Conservation (phyloP, 805 yeast species). For the Pichia exigua region DNA sequence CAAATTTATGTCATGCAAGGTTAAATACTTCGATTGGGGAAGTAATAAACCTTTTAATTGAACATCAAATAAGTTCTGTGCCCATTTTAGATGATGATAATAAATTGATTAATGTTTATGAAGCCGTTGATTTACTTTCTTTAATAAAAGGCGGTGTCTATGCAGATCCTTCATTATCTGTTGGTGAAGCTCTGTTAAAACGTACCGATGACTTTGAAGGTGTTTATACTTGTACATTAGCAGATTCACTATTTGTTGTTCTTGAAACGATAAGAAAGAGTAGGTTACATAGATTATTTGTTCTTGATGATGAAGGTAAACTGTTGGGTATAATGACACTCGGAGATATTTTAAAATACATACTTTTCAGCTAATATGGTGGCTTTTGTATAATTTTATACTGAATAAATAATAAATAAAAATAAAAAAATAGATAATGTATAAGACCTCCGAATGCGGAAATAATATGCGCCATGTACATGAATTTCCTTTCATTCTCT, state of each 20-base stretch:
- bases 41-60: conserved; percentile 74
- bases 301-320: conserved; percentile 77
- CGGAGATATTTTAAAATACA: conserved; percentile 82
- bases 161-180: conserved; percentile 80
- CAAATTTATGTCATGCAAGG: conserved; percentile 64
- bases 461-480: not conserved
- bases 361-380: conserved; percentile 37
- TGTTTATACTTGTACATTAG: conserved; percentile 87
- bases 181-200: conserved; percentile 92
- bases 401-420: too few relatives aligned
- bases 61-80: conserved; percentile 78
- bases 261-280: conserved; percentile 90
- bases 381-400: not conserved
- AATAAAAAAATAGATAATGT: too few relatives aligned
- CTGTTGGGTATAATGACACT: conserved; percentile 80
- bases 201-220: conserved; percentile 96
- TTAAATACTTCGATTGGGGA: conserved; percentile 92
- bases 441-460: not conserved
- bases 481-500: not conserved
- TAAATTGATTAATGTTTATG: conserved; percentile 80
- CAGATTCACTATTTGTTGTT: conserved; percentile 80
- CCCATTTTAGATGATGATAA: conserved; percentile 76
- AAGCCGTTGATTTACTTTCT: conserved; percentile 90
- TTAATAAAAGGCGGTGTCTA: conserved; percentile 91
- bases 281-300: conserved; percentile 83